Conservation (phyloP, 495 filamentous ascomycete genomes). For the Penicillium ucsense region DNA sequence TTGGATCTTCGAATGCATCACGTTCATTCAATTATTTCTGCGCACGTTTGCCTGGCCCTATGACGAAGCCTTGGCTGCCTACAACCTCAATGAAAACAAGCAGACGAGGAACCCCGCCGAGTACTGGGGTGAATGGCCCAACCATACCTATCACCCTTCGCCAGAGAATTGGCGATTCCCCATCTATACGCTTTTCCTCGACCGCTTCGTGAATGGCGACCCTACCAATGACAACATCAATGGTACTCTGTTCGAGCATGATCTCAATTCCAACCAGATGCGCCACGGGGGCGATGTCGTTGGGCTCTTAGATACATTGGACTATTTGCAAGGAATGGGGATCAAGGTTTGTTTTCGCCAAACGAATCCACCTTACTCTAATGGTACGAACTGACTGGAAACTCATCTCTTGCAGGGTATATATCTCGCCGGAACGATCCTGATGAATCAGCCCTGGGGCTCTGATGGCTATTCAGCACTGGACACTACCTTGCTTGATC, state of each 20-base stretch:
- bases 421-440: constrained; percentile 58
- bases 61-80: constrained; percentile 41
- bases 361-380: neutral
- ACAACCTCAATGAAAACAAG: constrained; percentile 56
- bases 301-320: constrained; percentile 55
- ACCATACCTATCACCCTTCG: constrained; percentile 46
- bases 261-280: constrained; percentile 57
- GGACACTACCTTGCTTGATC: constrained; percentile 61
- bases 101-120: constrained; percentile 48
- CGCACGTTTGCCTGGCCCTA: constrained; percentile 41
- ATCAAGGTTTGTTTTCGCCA: constrained; percentile 43
- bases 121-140: constrained; percentile 52
- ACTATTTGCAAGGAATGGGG: constrained; percentile 68
- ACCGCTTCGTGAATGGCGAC: constrained; percentile 65
- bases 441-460: constrained; percentile 66
- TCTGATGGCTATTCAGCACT: constrained; percentile 59
- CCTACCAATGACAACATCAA: constrained; percentile 64
- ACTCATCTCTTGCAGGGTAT: constrained; percentile 35
- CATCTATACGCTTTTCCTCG: constrained; percentile 61
- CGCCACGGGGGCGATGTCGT: constrained; percentile 64
- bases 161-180: constrained; percentile 64
- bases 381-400: neutral
- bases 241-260: constrained; percentile 59
- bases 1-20: constrained; percentile 19
- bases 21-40: constrained; percentile 21